Percentiles rank a stretch among this genome's conserved stretches.
Conservation (phyloP, 176 grass and related monocot genomes). For the Eleusine coracana region DNA sequence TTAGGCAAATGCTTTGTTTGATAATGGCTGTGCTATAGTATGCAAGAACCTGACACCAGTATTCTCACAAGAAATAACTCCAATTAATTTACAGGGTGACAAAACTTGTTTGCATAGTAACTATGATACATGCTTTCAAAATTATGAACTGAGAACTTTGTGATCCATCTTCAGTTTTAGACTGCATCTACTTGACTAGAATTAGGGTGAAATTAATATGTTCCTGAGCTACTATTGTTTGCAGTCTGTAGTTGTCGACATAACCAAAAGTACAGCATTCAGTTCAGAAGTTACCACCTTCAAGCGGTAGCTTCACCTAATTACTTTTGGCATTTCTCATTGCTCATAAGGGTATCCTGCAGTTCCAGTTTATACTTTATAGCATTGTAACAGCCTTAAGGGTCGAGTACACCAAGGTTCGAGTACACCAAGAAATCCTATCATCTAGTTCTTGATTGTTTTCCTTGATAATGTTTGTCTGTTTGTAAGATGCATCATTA, state of each 20-base stretch:
- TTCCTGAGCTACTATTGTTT: neutral
- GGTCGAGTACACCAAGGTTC: neutral
- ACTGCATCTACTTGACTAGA: neutral
- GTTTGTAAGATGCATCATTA: neutral
- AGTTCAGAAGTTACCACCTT: neutral
- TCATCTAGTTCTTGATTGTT: neutral
- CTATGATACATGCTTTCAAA: neutral
- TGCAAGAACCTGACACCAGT: neutral
- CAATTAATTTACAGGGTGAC: neutral
- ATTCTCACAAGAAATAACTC: neutral
- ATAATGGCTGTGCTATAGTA: neutral
- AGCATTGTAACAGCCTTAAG: neutral
- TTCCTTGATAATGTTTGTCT: neutral
- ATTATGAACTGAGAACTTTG: neutral
- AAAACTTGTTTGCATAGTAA: neutral
- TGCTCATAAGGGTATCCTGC: neutral
- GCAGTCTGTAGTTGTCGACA: neutral
- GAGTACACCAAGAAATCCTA: neutral
- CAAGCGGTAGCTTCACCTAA: neutral
- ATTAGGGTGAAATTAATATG: neutral
- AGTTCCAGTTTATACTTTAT: neutral
- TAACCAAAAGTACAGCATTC: neutral
- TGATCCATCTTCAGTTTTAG: neutral
- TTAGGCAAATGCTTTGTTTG: conserved; percentile 12
- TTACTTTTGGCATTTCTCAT: neutral